These are phyloP conservation scores for Camelina sativa DNA, from an alignment of 345 rosid genomes.

Conservation along the genomic window DNA sequence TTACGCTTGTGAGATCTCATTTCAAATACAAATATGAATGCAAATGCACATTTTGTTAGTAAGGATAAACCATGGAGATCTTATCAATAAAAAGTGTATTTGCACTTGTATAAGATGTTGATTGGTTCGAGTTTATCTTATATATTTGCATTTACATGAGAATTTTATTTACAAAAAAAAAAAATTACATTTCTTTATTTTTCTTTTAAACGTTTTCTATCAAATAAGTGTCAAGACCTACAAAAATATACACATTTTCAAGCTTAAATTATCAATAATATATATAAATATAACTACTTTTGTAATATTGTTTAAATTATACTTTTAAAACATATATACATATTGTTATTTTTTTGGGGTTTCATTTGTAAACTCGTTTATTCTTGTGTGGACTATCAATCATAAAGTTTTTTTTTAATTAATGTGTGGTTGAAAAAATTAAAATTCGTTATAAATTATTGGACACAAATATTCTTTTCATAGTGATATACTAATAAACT, in stretches of 20 bases:
- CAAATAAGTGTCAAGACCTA: no score
- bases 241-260: neutral
- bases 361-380: no score
- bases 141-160: neutral
- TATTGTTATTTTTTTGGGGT: no score
- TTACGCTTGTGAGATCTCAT: neutral
- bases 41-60: neutral
- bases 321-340: neutral
- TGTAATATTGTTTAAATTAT: neutral
- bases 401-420: no score
- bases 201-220: no score
- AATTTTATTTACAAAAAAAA: neutral
- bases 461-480: neutral
- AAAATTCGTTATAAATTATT: neutral
- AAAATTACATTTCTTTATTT: neutral
- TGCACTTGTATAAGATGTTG: no score
- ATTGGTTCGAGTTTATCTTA: no score
- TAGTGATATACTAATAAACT: neutral
- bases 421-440: no score
- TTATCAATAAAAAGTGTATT: no score
- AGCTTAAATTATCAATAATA: neutral
- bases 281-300: neutral
- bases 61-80: no score
- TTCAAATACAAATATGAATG: neutral
- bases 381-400: no score